phyloP scores from a whole-genome alignment of 306 rosid genomes.

The Purshia tridentata region DNA sequence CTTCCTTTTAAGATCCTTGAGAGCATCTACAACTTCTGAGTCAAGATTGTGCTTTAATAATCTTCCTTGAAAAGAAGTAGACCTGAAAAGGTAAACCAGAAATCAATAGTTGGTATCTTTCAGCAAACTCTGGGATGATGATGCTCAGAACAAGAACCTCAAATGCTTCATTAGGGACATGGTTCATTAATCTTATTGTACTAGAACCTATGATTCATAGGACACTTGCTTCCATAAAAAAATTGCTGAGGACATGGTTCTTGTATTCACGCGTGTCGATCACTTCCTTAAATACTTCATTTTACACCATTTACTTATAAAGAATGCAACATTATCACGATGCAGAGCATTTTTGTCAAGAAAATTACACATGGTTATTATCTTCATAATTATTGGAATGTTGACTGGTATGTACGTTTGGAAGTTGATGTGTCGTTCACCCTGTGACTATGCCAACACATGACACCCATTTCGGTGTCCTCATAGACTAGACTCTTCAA shows the following conservation, averaged over 20 bases:
- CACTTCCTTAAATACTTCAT: neutral
- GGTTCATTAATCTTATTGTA: neutral
- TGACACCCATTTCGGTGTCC: neutral
- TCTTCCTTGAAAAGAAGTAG: constrained; percentile 76
- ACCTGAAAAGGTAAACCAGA: constrained; percentile 44
- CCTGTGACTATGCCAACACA: neutral
- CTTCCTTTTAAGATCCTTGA: constrained; percentile 66
- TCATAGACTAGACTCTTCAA: neutral
- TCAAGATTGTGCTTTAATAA: constrained; percentile 86
- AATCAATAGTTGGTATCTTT: neutral
- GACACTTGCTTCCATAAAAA: neutral
- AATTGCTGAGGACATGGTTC: neutral
- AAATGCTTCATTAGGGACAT: neutral
- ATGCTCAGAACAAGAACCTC: constrained; percentile 1
- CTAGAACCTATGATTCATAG: no score
- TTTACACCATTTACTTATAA: neutral
- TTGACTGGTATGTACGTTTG: neutral
- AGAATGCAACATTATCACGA: neutral
- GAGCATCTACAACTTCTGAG: constrained; percentile 82
- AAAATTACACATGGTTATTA: neutral
- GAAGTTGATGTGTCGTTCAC: neutral
- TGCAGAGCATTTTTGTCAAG: neutral
- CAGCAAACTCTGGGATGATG: neutral
- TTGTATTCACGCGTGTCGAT: neutral
- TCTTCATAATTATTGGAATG: neutral